Evolutionary conservation across 208 protist species (phyloP), one percentile per base, ranked within the genome.

Genomic region (Leishmania turanica): DNA sequence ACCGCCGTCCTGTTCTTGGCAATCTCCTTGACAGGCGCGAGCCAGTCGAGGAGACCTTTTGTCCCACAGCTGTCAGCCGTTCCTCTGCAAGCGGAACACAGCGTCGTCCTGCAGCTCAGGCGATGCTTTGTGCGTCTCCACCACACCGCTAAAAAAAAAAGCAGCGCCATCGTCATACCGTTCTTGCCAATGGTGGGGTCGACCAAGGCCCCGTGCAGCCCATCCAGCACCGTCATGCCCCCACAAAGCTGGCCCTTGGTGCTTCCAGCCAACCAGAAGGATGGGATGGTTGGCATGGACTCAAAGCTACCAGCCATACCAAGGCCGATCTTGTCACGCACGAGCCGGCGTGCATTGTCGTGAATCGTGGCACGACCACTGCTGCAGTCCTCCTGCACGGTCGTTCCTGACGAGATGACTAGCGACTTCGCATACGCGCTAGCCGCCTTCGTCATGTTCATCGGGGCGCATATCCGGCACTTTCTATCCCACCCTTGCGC

Each of bases 61-160:
- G n/a, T 96, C 83, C 87, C 96, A 90, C 31, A 80, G 78, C 51
- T 94, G 89, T 34, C 69, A 58, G 3, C 94, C 94, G 70, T 96
- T 92, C 62, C 89, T 92, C 90, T 99, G 98, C 40, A 96, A 98
- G 78, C 91, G 69, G 74, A 94, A 90, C 54, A 98, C 97, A 81
- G 96, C 99, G 34, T 93, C 90, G 88, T 99, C 98, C 85, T 99
- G 97, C 65, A 94, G 68, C 83, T 98, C 89, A 73, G 95, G 89
- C 47, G 94, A 94, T 51, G 99, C 91, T 56, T 83, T 86, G 78
- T 98, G 92, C 84, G 99, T 93, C 66, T 90, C 85, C 27, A 93
- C 95, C 66, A 92, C 91, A 47, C 88, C 81, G 79, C 99, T 98
- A 47, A 90, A 90, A 91, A 66, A n/a, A 95, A 66, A 37, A 95